phyloP scores from a whole-genome alignment of 495 filamentous ascomycete species.

The Trichoderma gamsii region DNA sequence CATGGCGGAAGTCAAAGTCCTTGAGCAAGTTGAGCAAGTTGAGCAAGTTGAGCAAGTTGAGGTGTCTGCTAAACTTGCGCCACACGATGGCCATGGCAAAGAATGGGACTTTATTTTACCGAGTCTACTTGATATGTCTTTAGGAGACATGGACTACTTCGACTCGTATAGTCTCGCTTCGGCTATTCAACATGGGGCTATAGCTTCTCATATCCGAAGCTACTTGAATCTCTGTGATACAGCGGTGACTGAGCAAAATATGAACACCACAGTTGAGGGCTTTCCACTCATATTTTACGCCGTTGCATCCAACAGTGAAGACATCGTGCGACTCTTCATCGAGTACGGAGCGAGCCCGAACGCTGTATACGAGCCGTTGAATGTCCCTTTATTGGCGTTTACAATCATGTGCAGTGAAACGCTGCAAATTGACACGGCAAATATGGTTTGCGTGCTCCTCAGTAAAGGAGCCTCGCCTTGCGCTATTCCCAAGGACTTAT shows the following conservation, averaged over 20 bases:
- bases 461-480: constrained; percentile 33
- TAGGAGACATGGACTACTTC: constrained; percentile 17
- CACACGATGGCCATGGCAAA: background rate
- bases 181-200: constrained; percentile 26
- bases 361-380: constrained; percentile 22
- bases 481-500: constrained; percentile 32
- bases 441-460: constrained; percentile 31
- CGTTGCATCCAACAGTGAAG: constrained; percentile 35
- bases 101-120: constrained; percentile 18
- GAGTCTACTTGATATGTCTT: constrained; percentile 9
- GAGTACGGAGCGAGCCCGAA: constrained; percentile 33
- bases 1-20: too few relatives aligned
- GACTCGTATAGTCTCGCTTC: constrained; percentile 22
- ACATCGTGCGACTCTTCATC: constrained; percentile 31
- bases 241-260: constrained; percentile 18
- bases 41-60: too few relatives aligned
- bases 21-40: too few relatives aligned
- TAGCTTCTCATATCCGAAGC: constrained; percentile 18
- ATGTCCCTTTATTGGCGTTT: constrained; percentile 41
- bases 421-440: constrained; percentile 31
- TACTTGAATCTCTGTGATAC: constrained; percentile 26
- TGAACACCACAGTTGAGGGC: constrained; percentile 30
- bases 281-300: constrained; percentile 42
- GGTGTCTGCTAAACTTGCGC: background rate
- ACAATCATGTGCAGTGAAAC: constrained; percentile 31